Base-by-base conservation (phyloP, 1,139 yeast genomes). In the Magnusiomyces fungicola region DNA sequence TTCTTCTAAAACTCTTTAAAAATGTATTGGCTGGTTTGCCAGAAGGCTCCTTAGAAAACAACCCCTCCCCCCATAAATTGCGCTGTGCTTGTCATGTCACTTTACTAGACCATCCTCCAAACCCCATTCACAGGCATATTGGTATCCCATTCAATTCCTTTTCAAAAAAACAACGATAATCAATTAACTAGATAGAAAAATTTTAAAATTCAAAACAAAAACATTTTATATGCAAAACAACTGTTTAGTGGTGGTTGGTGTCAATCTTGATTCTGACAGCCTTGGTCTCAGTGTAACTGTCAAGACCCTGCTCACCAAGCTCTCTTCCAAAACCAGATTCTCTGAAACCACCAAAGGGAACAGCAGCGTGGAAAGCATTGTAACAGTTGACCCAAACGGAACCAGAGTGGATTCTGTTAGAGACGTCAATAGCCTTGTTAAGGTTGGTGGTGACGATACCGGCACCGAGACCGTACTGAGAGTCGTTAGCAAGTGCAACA, bases 321-420 rank as follows among this genome's bases (percentile, higher is more conserved):
- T 88, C 96, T 65, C 95, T 79, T 47, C 96, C 96, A 56, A 83
- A 75, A 54, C 96, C 96, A 59, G 88, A 79, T 78, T 78, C 73
- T 69, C 87, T 87, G 58, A 72, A 73, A 39, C 85, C 85, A 56
- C 96, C 96, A 63, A 88, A 88, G 51, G 96, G 96, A 53, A 84
- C 76, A 55, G 79, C 79, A 51, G 73, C 66, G 60, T 82, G 88
- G 45, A 84, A 79, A 63, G 81, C 87, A 62, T 84, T 83, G 48
- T 90, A 82, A 7, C 87, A 79, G 72, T 87, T 87, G 63, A 86
- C 76, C 87, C 95, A 89, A 52, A 88, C 79, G 59, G 88, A 83
- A 60, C 97, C 97, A 36, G 95, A 81, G 56, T 81, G 80, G 53
- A 88, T 67, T 57, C 75, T 75, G 60, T 77, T 76, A 21, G 90